These are phyloP conservation scores for Alternaria arborescens DNA, from an alignment of 2,329 filamentous ascomycete genomes.

Conservation along the genomic window DNA sequence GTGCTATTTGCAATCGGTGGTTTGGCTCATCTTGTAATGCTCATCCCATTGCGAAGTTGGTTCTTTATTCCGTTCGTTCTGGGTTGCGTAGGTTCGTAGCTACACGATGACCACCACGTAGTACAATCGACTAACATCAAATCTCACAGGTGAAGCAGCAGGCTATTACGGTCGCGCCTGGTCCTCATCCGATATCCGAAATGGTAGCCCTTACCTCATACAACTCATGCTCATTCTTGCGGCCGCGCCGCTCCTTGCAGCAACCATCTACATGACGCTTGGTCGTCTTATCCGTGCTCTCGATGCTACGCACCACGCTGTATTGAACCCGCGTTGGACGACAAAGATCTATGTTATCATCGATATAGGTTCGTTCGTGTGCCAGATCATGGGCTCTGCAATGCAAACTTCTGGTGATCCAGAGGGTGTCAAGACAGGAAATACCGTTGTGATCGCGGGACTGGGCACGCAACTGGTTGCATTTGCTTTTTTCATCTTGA, in stretches of 20 bases:
- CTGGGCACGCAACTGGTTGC: slow-evolving; percentile 25
- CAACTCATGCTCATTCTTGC: slow-evolving; percentile 57
- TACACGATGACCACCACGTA: neutral
- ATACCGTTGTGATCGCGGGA: slow-evolving; percentile 21
- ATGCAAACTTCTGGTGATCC: slow-evolving; percentile 26
- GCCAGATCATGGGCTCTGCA: slow-evolving; percentile 29
- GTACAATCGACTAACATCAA: neutral
- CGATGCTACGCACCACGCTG: slow-evolving; percentile 48
- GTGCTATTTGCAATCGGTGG: slow-evolving; percentile 24
- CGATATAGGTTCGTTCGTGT: slow-evolving; percentile 31
- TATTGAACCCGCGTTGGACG: slow-evolving; percentile 49
- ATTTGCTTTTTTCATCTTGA: slow-evolving; percentile 24
- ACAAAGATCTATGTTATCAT: slow-evolving; percentile 32
- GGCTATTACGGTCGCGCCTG: slow-evolving; percentile 29
- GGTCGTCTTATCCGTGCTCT: slow-evolving; percentile 55
- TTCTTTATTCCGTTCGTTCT: slow-evolving; percentile 62
- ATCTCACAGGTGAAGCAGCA: slow-evolving; percentile 25
- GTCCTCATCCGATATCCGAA: slow-evolving; percentile 22
- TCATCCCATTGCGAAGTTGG: slow-evolving; percentile 44
- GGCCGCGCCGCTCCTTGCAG: slow-evolving; percentile 60
- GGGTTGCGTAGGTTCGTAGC: slow-evolving; percentile 59
- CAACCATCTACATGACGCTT: slow-evolving; percentile 60
- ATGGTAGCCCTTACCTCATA: slow-evolving; percentile 50
- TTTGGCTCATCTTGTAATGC: slow-evolving; percentile 14
- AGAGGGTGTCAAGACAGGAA: slow-evolving; percentile 4